Base-by-base conservation (phyloP, 495 filamentous ascomycete genomes). In the Xylaria cubensis region DNA sequence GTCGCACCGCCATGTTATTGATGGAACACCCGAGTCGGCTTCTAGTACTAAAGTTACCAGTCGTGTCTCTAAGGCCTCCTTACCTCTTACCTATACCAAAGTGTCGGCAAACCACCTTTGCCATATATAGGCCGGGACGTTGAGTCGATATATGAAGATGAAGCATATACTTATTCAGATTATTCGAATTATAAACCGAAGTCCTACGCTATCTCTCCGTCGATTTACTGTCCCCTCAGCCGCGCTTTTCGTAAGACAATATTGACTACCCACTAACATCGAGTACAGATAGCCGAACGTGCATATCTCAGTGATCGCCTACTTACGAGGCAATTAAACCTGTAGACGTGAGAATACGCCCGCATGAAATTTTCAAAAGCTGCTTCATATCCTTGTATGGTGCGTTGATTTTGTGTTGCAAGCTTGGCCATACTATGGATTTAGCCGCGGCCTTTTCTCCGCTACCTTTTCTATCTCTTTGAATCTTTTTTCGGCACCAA, bases 391-490 rank as follows among this genome's bases (percentile, higher is more conserved):
- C 13, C 46, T 32, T 8, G 3, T 29, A 53, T 51, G 32, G 15
- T 26, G 44, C 19, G 21, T 67, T 17, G 29, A 19, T 19, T 46
- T 24, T 67, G 29, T 17, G 44, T 15, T 36, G 63, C 64, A 67
- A 67, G 65, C 48, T 41, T 53, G 34, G 21, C 63, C 13, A 73
- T 74, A 34, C 71, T 13, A 74, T 74, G 50, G 77, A 76, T 34
- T 58, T 69, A 46, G 74, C 76, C 66, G 19, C 72, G 59, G 56
- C 74, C 64, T 9, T 72, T 67, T 51, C 64, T 67, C 64, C 64
- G 64, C 46, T 4, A 29, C 48, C 19, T 19, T 26, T 36, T 67
- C 46, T 65, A 8, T 29, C 26, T 2, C 1, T 29, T 29, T 29
- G 26, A 29, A 29, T 29, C 26, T 29, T 29, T 1, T 29, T 29